Conservation (phyloP, 2,329 filamentous ascomycete species). For the Alternaria sp. region DNA sequence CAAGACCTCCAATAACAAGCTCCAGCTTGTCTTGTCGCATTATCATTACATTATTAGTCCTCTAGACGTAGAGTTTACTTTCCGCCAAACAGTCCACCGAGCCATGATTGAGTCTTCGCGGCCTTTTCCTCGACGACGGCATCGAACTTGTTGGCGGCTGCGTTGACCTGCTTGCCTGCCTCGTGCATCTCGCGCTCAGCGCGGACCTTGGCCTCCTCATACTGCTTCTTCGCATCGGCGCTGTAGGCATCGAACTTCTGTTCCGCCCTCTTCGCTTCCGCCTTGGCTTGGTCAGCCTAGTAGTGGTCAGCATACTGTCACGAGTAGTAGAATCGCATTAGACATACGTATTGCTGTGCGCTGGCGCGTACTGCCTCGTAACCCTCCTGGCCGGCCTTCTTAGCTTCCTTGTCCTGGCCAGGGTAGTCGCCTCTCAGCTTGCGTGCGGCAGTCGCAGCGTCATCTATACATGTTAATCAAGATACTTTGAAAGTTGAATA, state of each 20-base stretch:
- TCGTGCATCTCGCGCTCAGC: slow-evolving; percentile 53
- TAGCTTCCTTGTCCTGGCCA: slow-evolving; percentile 65
- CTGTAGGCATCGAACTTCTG: slow-evolving; percentile 61
- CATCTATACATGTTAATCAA: slow-evolving; percentile 63
- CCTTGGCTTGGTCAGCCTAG: slow-evolving; percentile 49
- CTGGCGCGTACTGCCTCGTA: slow-evolving; percentile 55
- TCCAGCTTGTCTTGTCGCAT: not conserved
- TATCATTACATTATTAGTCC: slow-evolving; percentile 2
- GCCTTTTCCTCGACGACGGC: slow-evolving; percentile 79
- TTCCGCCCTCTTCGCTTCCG: slow-evolving; percentile 68
- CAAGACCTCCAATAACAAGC: slow-evolving; percentile 14
- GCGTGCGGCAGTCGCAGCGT: slow-evolving; percentile 72
- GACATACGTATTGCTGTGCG: slow-evolving; percentile 47
- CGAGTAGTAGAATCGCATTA: not conserved
- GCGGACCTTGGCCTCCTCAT: slow-evolving; percentile 66
- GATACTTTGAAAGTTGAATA: not conserved
- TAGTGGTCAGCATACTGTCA: slow-evolving; percentile 20
- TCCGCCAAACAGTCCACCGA: slow-evolving; percentile 88
- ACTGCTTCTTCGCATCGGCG: slow-evolving; percentile 64
- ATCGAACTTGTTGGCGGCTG: slow-evolving; percentile 77
- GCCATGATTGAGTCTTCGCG: slow-evolving; percentile 80
- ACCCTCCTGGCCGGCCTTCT: slow-evolving; percentile 67
- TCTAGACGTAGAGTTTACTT: slow-evolving; percentile 2
- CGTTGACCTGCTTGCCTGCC: slow-evolving; percentile 59
- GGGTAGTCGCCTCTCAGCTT: slow-evolving; percentile 72